These are phyloP conservation scores for Gossypium anomalum DNA, from an alignment of 345 rosid genomes.

Conservation along the genomic window DNA sequence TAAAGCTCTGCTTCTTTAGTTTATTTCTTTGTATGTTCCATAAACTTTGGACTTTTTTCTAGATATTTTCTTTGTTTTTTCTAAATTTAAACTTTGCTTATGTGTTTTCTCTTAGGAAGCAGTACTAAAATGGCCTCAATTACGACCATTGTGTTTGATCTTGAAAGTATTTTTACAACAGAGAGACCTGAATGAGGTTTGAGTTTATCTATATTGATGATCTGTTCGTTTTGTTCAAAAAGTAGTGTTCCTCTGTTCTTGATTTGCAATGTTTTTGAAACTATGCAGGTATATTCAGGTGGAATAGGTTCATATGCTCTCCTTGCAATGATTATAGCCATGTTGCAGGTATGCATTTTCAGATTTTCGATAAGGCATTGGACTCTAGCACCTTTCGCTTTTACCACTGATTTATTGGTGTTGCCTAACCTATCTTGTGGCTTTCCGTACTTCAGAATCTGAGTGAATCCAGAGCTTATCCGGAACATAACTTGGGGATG, in stretches of 20 bases:
- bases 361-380: not conserved
- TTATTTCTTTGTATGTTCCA: not conserved
- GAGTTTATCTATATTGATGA: conserved; percentile 7
- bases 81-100: not conserved
- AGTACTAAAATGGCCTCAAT: conserved; percentile 61
- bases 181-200: conserved; percentile 91
- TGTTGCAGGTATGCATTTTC: conserved; percentile 52
- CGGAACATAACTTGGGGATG: conserved; percentile 77
- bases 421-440: not conserved
- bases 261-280: conserved; percentile 24
- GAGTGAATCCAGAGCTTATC: conserved; percentile 40
- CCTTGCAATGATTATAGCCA: conserved; percentile 78
- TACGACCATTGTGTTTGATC: conserved; percentile 77
- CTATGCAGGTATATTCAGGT: conserved; percentile 79
- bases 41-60: not conserved
- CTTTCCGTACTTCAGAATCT: conserved; percentile 48
- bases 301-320: conserved; percentile 95
- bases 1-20: not conserved
- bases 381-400: not conserved
- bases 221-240: not conserved
- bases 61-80: not conserved
- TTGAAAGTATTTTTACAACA: conserved; percentile 93
- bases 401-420: not conserved
- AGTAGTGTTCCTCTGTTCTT: conserved; percentile 7
- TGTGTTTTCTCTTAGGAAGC: conserved; percentile 47